Base-by-base conservation (phyloP, 2,329 filamentous ascomycete genomes). In the Paraphoma chrysanthemicola region DNA sequence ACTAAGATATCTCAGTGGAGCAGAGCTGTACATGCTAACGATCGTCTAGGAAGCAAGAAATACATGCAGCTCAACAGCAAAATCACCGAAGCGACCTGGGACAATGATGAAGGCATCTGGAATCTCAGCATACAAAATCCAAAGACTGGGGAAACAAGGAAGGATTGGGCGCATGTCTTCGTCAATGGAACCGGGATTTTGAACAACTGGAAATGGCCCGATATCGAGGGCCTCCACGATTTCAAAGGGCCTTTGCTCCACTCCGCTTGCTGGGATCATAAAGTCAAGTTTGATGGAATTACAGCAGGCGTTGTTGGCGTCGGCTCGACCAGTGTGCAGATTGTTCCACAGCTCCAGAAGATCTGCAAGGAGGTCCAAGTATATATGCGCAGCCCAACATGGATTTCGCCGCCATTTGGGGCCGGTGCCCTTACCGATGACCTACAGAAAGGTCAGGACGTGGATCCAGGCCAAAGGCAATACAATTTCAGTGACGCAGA, bases 401-500 rank as follows among this genome's bases (percentile, higher is more conserved):
- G 77, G 77, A 78, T 79, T 48, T 71, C 69, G 29, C 73, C 76
- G 5, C 74, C 75, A 1, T 76, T 78, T 46, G 75, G 73, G 18
- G 74, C 69, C 11, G 72, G 69, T 31, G 74, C 72, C 16, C 68
- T 77, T 29, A 69, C 62, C 12, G 66, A 66, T 8, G 69, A 77
- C 33, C 60, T 74, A 0, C 69, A 75, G 51, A 75, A 74, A 46
- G 70, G 67, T 2, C 54, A 79, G 51, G 69, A 75, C 44, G 73
- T 77, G 38, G 73, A 78, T 17, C 79, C 79, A 38, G 71, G 73
- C 11, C 71, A 78, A 55, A 73, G 77, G 0, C 80, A 81, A 63
- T 75, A 80, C 64, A 73, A 69, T 51, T 81, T 78, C 66, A 79
- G 77, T 56, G 71, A 83, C 2, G 84, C 87, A 11, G 81, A 87